Evolutionary conservation across 441 rosid genomes (phyloP).

Genomic region (Pelargonium fulgidum): DNA sequence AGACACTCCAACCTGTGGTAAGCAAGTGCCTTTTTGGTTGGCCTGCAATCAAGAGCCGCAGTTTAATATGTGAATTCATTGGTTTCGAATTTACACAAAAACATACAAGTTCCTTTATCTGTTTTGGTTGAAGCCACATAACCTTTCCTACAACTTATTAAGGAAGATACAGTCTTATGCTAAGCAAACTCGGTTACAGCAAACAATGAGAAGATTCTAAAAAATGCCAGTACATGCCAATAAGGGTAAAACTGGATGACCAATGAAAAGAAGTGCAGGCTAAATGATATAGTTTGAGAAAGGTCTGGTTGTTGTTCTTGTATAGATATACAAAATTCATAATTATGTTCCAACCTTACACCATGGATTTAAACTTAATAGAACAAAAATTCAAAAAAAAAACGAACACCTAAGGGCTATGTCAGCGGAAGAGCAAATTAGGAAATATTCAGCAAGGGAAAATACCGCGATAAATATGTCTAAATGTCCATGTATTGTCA

Average conservation of each 20-base stretch:
- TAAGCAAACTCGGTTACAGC: neutral
- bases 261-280: neutral
- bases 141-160: neutral
- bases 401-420: neutral
- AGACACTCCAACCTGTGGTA: conserved; percentile 97
- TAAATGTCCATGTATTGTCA: conserved; percentile 71
- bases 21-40: conserved; percentile 94
- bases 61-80: conserved; percentile 4
- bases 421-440: neutral
- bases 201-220: neutral
- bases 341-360: neutral
- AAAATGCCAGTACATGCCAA: neutral
- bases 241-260: neutral
- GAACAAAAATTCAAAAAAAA: neutral
- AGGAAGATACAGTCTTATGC: neutral
- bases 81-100: neutral
- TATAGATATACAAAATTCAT: neutral
- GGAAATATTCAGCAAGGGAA: neutral
- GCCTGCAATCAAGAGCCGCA: conserved; percentile 39
- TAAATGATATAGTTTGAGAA: neutral
- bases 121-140: neutral
- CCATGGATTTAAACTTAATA: neutral
- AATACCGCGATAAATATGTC: conserved; percentile 91
- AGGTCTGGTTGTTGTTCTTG: neutral
- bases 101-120: neutral